Evolutionary conservation across 2,329 filamentous ascomycete species (phyloP).

Genomic region (Ilyonectria robusta): DNA sequence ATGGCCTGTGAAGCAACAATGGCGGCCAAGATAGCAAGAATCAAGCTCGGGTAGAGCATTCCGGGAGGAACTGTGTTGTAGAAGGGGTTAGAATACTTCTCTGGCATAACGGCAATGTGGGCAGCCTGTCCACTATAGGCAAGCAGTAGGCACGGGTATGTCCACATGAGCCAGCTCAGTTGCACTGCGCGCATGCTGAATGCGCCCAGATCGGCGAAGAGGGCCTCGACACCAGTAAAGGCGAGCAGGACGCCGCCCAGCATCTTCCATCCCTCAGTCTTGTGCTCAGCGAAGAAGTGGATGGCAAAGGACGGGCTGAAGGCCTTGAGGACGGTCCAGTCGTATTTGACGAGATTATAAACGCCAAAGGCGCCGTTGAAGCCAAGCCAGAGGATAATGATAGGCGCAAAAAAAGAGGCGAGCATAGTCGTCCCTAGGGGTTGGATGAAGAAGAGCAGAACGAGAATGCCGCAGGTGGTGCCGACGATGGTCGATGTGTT

Average conservation of each 20-base stretch:
- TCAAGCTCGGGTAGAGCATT: conserved; percentile 75
- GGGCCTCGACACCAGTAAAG: conserved; percentile 81
- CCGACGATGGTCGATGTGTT: conserved; percentile 70
- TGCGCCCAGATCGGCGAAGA: conserved; percentile 83
- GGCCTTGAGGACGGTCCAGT: conserved; percentile 66
- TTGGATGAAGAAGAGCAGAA: conserved; percentile 73
- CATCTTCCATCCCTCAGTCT: conserved; percentile 71
- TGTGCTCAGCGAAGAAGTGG: conserved; percentile 69
- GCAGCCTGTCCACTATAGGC: conserved; percentile 81
- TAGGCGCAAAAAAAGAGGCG: conserved; percentile 71
- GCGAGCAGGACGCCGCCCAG: conserved; percentile 78
- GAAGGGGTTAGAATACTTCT: conserved; percentile 72
- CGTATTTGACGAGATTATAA: conserved; percentile 68
- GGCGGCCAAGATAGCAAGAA: conserved; percentile 77
- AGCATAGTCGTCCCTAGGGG: conserved; percentile 73
- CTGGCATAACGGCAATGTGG: conserved; percentile 71
- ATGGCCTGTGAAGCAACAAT: conserved; percentile 83
- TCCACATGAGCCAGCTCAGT: conserved; percentile 77
- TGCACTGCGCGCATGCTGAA: conserved; percentile 79
- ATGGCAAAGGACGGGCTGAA: conserved; percentile 72
- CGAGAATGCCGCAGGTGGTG: conserved; percentile 72
- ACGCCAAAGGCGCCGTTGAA: conserved; percentile 74
- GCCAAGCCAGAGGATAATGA: conserved; percentile 75
- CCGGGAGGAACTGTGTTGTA: conserved; percentile 78
- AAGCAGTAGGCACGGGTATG: conserved; percentile 74